A percentile compares a stretch with the other conserved stretches of the same genome.
Conservation (phyloP, 805 yeast genomes). For the Ogataea sp. region DNA sequence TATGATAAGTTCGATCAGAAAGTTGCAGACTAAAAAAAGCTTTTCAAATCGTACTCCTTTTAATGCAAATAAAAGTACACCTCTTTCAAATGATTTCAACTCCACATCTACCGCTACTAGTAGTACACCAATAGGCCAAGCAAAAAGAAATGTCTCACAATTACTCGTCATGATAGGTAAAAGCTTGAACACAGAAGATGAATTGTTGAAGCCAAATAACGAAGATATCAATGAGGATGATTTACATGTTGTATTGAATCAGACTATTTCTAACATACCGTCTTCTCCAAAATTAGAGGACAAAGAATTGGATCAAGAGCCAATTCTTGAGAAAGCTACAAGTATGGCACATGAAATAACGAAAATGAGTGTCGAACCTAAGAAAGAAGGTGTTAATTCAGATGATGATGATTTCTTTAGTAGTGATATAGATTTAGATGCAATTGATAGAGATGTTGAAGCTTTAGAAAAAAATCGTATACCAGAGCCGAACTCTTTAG, state of each 20-base stretch:
- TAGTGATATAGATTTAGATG: slow-evolving; percentile 25
- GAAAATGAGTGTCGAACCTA: too few species aligned
- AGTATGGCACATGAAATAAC: too few species aligned
- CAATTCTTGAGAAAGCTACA: too few species aligned
- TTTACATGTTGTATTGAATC: neutral
- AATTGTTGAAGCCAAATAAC: slow-evolving; percentile 2
- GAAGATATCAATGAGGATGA: slow-evolving; percentile 1
- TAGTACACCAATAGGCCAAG: neutral
- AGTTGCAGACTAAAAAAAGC: neutral
- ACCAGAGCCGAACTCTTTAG: too few species aligned
- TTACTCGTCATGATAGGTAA: slow-evolving; percentile 17
- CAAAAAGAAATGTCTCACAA: slow-evolving; percentile 15
- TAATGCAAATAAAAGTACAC: neutral
- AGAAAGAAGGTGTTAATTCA: neutral
- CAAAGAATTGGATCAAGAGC: too few species aligned
- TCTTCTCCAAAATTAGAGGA: neutral
- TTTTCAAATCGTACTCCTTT: neutral
- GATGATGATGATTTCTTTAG: slow-evolving; percentile 18
- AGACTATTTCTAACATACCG: neutral
- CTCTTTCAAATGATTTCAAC: neutral
- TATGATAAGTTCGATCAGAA: slow-evolving; percentile 21
- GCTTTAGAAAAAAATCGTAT: too few species aligned
- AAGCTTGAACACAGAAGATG: slow-evolving; percentile 3
- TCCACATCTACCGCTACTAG: neutral
- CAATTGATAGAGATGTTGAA: slow-evolving; percentile 1